Evolutionary conservation across 2,329 filamentous ascomycete species (phyloP), one percentile per base, ranked within the genome.

Genomic region (Fusarium solani-melongenae): DNA sequence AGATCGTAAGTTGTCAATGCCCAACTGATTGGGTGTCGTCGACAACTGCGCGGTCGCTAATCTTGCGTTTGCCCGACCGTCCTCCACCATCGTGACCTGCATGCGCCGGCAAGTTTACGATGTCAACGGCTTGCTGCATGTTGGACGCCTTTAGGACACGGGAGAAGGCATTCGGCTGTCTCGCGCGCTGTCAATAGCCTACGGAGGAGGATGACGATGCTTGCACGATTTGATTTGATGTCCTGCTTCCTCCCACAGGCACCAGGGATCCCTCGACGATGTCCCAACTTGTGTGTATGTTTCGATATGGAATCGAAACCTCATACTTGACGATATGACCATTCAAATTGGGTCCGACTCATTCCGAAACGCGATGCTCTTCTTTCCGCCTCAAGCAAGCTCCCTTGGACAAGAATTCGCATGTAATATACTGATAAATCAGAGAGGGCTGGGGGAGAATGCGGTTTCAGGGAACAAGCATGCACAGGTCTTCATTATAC

Each of bases 41-140:
- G 66, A 73, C 63, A 44, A 72, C 67, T 69, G 66, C 66, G 65
- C 64, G 56, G 64, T 77, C 76, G 76, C 76, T 76, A 78, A 78
- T 77, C 76, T 78, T 66, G 68, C 69, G 62, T 69, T 73, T 72
- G 67, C 57, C 63, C 67, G 65, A 65, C 62, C 51, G 60, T 65
- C 65, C 56, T 76, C 64, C 63, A 60, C 70, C 66, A 70, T 62
- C 57, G 64, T 74, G 71, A 72, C 73, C 68, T 75, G 76, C 76
- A 78, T 75, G 39, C 64, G 60, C 51, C 72, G 67, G 63, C 64
- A 67, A 69, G 39, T 73, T 66, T 67, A 56, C 57, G 58, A 61
- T 70, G 57, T 55, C 58, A 68, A 71, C 65, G 72, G 74, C 68
- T 74, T 66, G 29, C 20, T 71, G 64, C 71, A 67, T 67, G 49